Percentiles rank a stretch among this genome's conserved stretches.
phyloP scores from a whole-genome alignment of 192 early-diverging fungal species.

The Entophlyctis helioformis region DNA sequence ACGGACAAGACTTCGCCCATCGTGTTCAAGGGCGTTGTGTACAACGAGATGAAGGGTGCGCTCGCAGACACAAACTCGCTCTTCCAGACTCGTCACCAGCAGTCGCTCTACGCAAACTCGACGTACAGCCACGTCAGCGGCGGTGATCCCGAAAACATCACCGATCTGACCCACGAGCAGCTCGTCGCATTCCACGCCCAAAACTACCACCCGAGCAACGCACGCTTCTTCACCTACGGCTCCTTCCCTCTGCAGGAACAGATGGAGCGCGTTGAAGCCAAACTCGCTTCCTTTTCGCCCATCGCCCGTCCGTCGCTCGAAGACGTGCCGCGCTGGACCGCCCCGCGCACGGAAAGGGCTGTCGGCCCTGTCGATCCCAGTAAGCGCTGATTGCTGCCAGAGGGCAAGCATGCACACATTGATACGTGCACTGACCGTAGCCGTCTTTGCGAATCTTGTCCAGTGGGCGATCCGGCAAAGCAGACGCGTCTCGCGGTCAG shows the following conservation, averaged over 20 bases:
- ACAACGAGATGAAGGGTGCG: conserved; percentile 97
- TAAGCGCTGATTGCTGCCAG: no score
- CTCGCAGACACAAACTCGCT: conserved; percentile 65
- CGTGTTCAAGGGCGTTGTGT: conserved; percentile 90
- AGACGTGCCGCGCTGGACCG: conserved; percentile 8
- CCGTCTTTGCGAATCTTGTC: no score
- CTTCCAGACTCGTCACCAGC: conserved; percentile 61
- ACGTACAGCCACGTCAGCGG: conserved; percentile 77
- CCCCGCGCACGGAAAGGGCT: conserved; percentile 29
- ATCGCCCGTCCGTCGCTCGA: conserved; percentile 41
- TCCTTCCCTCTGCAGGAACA: conserved; percentile 66
- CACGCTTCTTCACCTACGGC: conserved; percentile 84
- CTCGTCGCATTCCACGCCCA: conserved; percentile 70
- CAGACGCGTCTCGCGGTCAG: conserved; percentile 53
- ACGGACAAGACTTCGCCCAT: conserved; percentile 49
- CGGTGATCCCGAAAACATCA: conserved; percentile 80
- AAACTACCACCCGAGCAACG: conserved; percentile 90
- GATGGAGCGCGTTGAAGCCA: conserved; percentile 50
- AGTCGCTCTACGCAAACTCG: conserved; percentile 73
- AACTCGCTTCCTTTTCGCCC: conserved; percentile 45
- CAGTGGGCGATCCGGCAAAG: conserved; percentile 55
- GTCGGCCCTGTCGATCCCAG: conserved; percentile 62
- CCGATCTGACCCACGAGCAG: conserved; percentile 74
- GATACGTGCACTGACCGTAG: no score
- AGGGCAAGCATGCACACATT: no score